phyloP scores from a whole-genome alignment of 1,139 yeast species.

The Scheffersomyces parashehatae region DNA sequence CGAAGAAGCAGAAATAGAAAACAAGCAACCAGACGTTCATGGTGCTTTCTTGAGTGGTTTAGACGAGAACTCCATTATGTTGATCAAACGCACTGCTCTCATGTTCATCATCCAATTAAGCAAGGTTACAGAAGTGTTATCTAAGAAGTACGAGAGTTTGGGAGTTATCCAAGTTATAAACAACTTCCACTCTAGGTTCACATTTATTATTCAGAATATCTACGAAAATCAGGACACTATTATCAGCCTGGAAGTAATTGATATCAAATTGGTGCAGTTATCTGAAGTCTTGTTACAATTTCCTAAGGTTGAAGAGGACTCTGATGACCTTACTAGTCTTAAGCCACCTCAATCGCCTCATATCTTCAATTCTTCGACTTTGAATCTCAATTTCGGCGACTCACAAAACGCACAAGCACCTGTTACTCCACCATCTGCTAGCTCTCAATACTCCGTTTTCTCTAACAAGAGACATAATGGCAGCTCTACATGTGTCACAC shows the following conservation, averaged over 20 bases:
- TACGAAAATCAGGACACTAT: slow-evolving; percentile 24
- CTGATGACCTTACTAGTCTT: neutral
- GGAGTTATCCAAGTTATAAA: slow-evolving; percentile 44
- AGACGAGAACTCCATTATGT: slow-evolving; percentile 39
- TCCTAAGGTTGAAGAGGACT: slow-evolving; percentile 14
- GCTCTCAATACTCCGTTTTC: slow-evolving; percentile 42
- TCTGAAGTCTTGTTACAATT: slow-evolving; percentile 32
- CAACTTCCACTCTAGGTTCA: slow-evolving; percentile 31
- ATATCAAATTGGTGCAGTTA: slow-evolving; percentile 19
- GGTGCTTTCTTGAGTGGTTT: slow-evolving; percentile 58
- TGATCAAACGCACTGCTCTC: slow-evolving; percentile 45
- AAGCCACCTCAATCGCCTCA: slow-evolving; percentile 3
- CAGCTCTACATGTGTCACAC: slow-evolving; percentile 30
- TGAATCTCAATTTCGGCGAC: slow-evolving; percentile 3
- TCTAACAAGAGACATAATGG: slow-evolving; percentile 27
- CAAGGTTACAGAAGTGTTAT: slow-evolving; percentile 54
- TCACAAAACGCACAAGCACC: slow-evolving; percentile 19
- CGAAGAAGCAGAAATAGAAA: slow-evolving; percentile 24
- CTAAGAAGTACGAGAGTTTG: slow-evolving; percentile 50
- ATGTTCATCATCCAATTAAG: slow-evolving; percentile 48
- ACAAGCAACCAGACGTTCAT: slow-evolving; percentile 42
- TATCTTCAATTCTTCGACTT: neutral
- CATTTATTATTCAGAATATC: slow-evolving; percentile 24
- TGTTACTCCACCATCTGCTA: slow-evolving; percentile 44
- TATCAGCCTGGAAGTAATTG: slow-evolving; percentile 14